These are phyloP conservation scores for Ceraceosorus guamensis DNA, from an alignment of 1,284 basidiomycete genomes.

Conservation along the genomic window DNA sequence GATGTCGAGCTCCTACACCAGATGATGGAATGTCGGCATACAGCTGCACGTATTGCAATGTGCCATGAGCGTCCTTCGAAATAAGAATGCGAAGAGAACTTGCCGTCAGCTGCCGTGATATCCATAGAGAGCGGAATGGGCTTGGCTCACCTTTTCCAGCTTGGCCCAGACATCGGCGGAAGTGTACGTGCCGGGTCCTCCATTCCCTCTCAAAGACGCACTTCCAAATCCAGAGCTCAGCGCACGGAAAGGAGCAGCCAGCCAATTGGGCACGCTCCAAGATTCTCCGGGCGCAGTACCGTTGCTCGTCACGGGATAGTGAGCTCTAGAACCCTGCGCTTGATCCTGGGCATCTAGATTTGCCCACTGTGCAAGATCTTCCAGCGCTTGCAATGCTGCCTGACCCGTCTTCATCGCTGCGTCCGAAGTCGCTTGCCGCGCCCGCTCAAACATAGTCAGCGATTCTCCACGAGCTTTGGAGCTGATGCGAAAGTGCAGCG, in stretches of 20 bases:
- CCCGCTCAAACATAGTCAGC: slow-evolving; percentile 32
- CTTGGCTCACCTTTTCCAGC: too few species aligned
- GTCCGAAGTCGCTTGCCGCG: slow-evolving; percentile 16
- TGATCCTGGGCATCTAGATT: too few species aligned
- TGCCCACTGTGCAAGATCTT: too few species aligned
- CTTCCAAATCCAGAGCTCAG: slow-evolving; percentile 28
- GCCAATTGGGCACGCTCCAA: slow-evolving; percentile 1
- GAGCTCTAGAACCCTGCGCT: slow-evolving; percentile 7
- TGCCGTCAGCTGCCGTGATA: not conserved
- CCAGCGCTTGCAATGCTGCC: slow-evolving; percentile 22
- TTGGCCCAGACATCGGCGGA: too few species aligned
- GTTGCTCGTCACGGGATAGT: slow-evolving; percentile 1
- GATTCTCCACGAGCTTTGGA: too few species aligned
- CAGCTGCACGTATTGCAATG: slow-evolving; percentile 30
- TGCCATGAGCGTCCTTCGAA: slow-evolving; percentile 24
- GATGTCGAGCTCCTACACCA: slow-evolving; percentile 20
- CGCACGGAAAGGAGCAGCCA: too few species aligned
- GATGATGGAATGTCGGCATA: slow-evolving; percentile 35
- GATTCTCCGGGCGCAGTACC: not conserved
- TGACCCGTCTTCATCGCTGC: slow-evolving; percentile 26
- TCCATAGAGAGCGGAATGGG: not conserved
- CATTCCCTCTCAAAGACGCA: not conserved
- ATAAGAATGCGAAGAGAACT: not conserved
- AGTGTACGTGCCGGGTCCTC: not conserved
- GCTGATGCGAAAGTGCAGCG: too few species aligned